Percentiles rank a stretch among this genome's conserved stretches.
phyloP scores from a whole-genome alignment of 2,329 filamentous ascomycete species.

The Leptodontidium sp. region DNA sequence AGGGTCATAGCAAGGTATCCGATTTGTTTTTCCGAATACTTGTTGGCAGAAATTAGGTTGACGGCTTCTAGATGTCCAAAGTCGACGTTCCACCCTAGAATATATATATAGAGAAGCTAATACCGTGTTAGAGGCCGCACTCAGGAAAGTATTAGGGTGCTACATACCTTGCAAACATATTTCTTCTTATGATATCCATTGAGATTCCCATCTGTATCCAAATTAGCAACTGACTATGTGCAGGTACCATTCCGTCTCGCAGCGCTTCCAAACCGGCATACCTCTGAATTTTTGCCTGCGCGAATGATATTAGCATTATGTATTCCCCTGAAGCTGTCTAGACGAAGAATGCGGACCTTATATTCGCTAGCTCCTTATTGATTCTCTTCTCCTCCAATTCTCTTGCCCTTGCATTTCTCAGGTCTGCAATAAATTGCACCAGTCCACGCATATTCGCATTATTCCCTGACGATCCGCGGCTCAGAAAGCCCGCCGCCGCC shows the following conservation, averaged over 20 bases:
- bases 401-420: conserved; percentile 91
- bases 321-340: conserved; percentile 15
- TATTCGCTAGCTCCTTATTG: conserved; percentile 99
- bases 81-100: conserved; percentile 98
- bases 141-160: neutral
- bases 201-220: conserved; percentile 74
- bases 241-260: no score
- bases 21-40: conserved; percentile 99
- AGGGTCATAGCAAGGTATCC: conserved; percentile 97
- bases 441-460: conserved; percentile 80
- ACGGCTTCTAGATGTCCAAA: conserved; percentile 98
- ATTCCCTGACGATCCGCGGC: conserved; percentile 67
- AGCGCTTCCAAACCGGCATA: conserved; percentile 43
- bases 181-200: conserved; percentile 99
- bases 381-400: conserved; percentile 99
- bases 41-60: conserved; percentile 94
- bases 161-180: conserved; percentile 92
- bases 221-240: conserved; percentile 31
- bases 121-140: conserved; percentile 11
- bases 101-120: conserved; percentile 94
- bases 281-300: conserved; percentile 91
- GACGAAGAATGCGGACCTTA: conserved; percentile 64
- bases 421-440: conserved; percentile 97
- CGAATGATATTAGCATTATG: conserved; percentile 38
- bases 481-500: conserved; percentile 63